phyloP scores from a whole-genome alignment of 257 asterid species.

The Nyctanthes arbortristis region DNA sequence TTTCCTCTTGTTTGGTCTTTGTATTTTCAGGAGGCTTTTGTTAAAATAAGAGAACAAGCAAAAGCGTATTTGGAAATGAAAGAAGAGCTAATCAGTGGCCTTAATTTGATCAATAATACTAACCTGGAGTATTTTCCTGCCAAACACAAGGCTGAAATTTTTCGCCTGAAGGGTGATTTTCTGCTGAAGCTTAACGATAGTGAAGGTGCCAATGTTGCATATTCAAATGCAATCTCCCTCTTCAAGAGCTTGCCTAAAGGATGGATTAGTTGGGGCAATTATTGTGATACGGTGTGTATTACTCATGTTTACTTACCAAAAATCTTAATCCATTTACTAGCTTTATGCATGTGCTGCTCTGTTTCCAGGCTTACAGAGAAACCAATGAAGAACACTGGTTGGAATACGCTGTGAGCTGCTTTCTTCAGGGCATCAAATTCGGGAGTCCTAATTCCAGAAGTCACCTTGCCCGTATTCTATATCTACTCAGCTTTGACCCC shows the following conservation, averaged over 20 bases:
- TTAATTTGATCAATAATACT: conserved; percentile 89
- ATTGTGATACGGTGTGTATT: conserved; percentile 86
- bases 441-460: conserved; percentile 96
- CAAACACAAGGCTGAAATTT: conserved; percentile 95
- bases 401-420: conserved; percentile 98
- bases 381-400: conserved; percentile 95
- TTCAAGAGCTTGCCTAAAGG: conserved; percentile 98
- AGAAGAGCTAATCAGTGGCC: conserved; percentile 95
- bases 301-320: conserved; percentile 20
- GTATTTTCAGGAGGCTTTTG: conserved; percentile 89
- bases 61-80: conserved; percentile 97
- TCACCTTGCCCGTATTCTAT: conserved; percentile 93
- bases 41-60: conserved; percentile 98
- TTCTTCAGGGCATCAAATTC: conserved; percentile 93
- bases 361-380: conserved; percentile 80
- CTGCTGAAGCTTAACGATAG: conserved; percentile 87
- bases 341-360: conserved; percentile 26
- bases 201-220: conserved; percentile 96
- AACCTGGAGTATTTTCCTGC: conserved; percentile 92
- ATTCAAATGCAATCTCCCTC: conserved; percentile 82
- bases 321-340: conserved; percentile 5
- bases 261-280: conserved; percentile 99
- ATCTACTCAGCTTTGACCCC: conserved; percentile 96
- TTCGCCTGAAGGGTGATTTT: conserved; percentile 96
- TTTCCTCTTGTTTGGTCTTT: neutral